These are phyloP conservation scores for Boletellus deceptivus DNA, from an alignment of 1,284 basidiomycete species.

Conservation along the genomic window DNA sequence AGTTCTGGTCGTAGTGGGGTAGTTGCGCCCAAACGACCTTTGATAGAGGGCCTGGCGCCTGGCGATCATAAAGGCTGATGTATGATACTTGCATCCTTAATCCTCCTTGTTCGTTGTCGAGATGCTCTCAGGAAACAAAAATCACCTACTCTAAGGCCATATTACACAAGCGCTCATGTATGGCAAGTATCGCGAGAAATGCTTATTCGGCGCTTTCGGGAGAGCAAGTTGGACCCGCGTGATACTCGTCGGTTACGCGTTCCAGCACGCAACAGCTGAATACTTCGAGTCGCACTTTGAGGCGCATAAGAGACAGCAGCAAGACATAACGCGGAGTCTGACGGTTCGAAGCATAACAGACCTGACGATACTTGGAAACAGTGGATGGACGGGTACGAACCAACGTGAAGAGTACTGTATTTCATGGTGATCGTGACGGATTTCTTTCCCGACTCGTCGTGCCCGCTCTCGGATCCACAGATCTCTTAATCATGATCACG, in stretches of 20 bases:
- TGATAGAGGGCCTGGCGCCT: conserved; percentile 21
- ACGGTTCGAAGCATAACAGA: background rate
- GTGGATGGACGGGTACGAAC: too few species aligned
- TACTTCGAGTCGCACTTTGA: too few species aligned
- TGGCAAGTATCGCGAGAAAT: too few species aligned
- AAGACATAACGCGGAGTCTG: too few species aligned
- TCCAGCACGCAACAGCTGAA: too few species aligned
- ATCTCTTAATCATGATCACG: background rate
- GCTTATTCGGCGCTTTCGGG: too few species aligned
- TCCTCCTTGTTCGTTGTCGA: conserved; percentile 23
- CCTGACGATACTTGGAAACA: too few species aligned
- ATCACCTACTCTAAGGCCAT: too few species aligned
- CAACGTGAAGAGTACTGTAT: background rate
- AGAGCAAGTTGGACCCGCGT: too few species aligned
- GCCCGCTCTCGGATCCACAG: background rate
- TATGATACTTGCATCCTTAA: conserved; percentile 33
- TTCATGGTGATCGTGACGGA: background rate
- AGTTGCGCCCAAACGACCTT: conserved; percentile 29
- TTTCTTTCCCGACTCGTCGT: background rate
- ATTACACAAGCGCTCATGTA: too few species aligned
- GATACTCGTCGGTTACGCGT: too few species aligned
- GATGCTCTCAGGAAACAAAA: conserved; percentile 1
- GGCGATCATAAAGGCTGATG: conserved; percentile 17
- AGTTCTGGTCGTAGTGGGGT: conserved; percentile 52
- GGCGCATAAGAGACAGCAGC: too few species aligned